Conservation (phyloP, 257 asterid genomes). For the Nicotiana tabacum region DNA sequence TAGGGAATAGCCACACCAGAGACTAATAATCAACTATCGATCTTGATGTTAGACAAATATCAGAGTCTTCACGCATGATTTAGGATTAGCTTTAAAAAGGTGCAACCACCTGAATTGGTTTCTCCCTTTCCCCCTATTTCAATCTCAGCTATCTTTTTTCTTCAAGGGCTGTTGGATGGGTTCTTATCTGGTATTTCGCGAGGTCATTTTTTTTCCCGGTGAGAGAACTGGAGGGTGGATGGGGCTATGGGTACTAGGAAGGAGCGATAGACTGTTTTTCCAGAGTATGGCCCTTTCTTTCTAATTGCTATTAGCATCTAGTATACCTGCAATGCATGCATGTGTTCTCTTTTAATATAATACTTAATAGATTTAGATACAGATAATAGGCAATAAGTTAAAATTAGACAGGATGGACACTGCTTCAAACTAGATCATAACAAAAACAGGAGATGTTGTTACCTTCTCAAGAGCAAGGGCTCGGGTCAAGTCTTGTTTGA, state of each 20-base stretch:
- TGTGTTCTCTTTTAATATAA: background rate
- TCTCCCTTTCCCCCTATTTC: background rate
- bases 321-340: background rate
- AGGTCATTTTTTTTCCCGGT: background rate
- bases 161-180: background rate
- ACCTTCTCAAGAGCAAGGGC: slow-evolving; percentile 96
- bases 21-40: background rate
- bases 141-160: background rate
- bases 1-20: background rate
- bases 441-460: background rate
- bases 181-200: background rate
- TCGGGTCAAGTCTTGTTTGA: slow-evolving; percentile 58
- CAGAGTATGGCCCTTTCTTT: background rate
- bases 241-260: background rate
- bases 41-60: background rate
- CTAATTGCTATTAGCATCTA: background rate
- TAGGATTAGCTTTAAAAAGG: background rate
- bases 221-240: background rate
- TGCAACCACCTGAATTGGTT: background rate
- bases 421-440: background rate
- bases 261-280: background rate
- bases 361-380: background rate
- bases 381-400: background rate
- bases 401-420: background rate
- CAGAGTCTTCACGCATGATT: background rate